These are phyloP conservation scores for Barnettozyma vustinii DNA, from an alignment of 805 yeast species.

Conservation along the genomic window DNA sequence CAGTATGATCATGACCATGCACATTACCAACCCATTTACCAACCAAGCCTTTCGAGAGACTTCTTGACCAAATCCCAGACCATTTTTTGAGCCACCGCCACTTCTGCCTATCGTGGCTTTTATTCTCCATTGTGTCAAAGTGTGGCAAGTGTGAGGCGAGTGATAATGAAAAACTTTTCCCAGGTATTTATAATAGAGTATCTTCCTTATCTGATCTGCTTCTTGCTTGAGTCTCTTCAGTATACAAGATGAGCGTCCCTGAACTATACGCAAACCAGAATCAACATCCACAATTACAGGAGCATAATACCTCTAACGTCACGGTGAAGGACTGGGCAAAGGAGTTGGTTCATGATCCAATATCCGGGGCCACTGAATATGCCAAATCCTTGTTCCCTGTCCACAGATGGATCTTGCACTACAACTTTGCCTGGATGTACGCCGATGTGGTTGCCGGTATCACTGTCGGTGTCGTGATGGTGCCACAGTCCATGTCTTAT, in stretches of 20 bases:
- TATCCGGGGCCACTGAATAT: conserved; percentile 38
- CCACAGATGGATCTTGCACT: conserved; percentile 76
- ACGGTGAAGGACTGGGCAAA: conserved; percentile 12
- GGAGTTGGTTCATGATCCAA: conserved; percentile 8
- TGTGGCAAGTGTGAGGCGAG: conserved; percentile 12
- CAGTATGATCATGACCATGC: not conserved
- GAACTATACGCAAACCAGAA: conserved; percentile 2
- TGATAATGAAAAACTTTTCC: not conserved
- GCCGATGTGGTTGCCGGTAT: conserved; percentile 88
- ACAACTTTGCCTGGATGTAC: conserved; percentile 72
- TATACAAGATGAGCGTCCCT: not conserved
- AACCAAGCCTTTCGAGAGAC: not conserved
- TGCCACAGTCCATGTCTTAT: conserved; percentile 95
- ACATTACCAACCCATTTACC: not conserved
- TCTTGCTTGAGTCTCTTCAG: not conserved
- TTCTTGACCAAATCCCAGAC: not conserved
- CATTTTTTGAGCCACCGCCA: not conserved
- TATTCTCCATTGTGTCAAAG: conserved; percentile 9
- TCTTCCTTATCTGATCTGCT: not conserved
- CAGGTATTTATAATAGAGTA: conserved; percentile 1
- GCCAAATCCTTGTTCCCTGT: conserved; percentile 70
- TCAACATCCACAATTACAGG: conserved; percentile 4
- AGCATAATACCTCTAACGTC: conserved; percentile 2
- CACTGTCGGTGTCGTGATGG: conserved; percentile 88
- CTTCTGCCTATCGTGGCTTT: not conserved